Conservation (phyloP, 495 filamentous ascomycete species). For the Clavariopsis aquatica region DNA sequence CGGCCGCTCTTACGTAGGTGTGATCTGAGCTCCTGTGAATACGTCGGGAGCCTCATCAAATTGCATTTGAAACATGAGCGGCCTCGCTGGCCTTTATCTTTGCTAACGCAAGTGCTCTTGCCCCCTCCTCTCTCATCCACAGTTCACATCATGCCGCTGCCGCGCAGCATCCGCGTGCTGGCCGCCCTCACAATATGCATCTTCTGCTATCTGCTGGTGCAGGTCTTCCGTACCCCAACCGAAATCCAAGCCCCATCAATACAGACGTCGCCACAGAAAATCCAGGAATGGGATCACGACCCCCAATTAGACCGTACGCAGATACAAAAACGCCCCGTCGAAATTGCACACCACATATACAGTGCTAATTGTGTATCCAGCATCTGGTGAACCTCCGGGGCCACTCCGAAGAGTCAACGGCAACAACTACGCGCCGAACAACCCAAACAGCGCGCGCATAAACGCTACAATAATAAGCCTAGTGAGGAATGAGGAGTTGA, state of each 20-base stretch:
- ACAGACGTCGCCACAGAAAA: slow-evolving; percentile 46
- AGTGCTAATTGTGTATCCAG: slow-evolving; percentile 47
- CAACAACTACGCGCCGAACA: slow-evolving; percentile 73
- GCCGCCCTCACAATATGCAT: slow-evolving; percentile 67
- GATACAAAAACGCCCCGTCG: too few species aligned
- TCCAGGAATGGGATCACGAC: slow-evolving; percentile 56
- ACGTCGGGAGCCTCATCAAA: not conserved
- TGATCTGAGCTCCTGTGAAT: not conserved
- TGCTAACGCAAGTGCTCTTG: not conserved
- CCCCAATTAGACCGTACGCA: slow-evolving; percentile 78
- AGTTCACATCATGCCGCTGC: slow-evolving; percentile 65
- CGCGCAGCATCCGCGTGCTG: slow-evolving; percentile 78
- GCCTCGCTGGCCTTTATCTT: not conserved
- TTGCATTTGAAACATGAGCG: not conserved
- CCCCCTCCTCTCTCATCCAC: not conserved
- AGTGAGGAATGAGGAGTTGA: slow-evolving; percentile 86
- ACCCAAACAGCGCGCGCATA: slow-evolving; percentile 74
- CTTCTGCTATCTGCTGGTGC: slow-evolving; percentile 72
- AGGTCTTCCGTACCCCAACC: slow-evolving; percentile 58
- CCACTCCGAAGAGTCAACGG: slow-evolving; percentile 62
- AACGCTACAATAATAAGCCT: slow-evolving; percentile 92
- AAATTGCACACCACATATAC: not conserved
- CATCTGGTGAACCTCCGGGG: slow-evolving; percentile 78
- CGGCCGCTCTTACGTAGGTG: not conserved
- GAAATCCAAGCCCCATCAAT: slow-evolving; percentile 43